These are phyloP conservation scores for Penicillium occitanis DNA, from an alignment of 2,329 filamentous ascomycete genomes.

Conservation along the genomic window DNA sequence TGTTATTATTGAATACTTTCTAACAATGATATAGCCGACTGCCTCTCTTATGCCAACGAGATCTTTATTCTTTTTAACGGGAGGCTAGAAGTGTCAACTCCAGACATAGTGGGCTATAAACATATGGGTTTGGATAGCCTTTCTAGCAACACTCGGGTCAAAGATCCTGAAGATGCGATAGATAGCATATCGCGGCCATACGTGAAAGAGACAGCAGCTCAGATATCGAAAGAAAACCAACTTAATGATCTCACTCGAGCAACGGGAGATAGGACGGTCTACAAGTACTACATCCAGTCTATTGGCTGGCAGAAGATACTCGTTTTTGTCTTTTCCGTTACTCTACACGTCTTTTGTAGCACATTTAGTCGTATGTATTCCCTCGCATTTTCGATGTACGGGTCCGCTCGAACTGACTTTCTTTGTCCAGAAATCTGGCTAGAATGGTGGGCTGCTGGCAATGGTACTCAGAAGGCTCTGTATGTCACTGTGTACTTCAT, in stretches of 20 bases:
- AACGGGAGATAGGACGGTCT: slow-evolving; percentile 44
- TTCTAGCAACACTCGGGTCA: slow-evolving; percentile 15
- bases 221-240: slow-evolving; percentile 28
- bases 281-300: slow-evolving; percentile 41
- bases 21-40: slow-evolving; percentile 30
- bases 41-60: slow-evolving; percentile 43
- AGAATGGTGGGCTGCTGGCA: slow-evolving; percentile 43
- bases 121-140: background rate
- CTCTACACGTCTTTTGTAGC: slow-evolving; percentile 40
- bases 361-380: slow-evolving; percentile 30
- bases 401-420: background rate
- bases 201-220: slow-evolving; percentile 20
- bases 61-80: slow-evolving; percentile 44
- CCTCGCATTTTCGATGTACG: background rate
- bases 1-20: background rate
- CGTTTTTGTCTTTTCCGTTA: slow-evolving; percentile 40
- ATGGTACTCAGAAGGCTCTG: slow-evolving; percentile 31
- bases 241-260: slow-evolving; percentile 23
- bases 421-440: slow-evolving; percentile 38
- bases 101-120: slow-evolving; percentile 19
- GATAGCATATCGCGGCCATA: background rate
- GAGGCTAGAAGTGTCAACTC: slow-evolving; percentile 35
- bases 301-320: slow-evolving; percentile 38
- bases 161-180: background rate
- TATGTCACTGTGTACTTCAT: slow-evolving; percentile 42